These are phyloP conservation scores for Mytilinidion resinicola DNA, from an alignment of 495 filamentous ascomycete genomes.

Conservation along the genomic window DNA sequence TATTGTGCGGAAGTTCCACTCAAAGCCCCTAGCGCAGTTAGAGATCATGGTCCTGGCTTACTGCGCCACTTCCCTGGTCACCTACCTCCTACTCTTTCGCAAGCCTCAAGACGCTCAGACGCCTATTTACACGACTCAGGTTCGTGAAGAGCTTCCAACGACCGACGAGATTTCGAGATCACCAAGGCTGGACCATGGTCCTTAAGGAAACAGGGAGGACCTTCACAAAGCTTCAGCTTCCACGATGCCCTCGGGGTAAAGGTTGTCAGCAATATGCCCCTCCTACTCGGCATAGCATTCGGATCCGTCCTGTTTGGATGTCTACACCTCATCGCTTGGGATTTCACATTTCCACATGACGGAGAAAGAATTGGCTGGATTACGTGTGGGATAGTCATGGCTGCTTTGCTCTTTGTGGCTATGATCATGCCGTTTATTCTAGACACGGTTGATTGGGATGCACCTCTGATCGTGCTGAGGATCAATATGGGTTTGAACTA, in stretches of 20 bases:
- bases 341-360: neutral
- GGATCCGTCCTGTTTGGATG: neutral
- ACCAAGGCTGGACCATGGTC: neutral
- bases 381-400: neutral
- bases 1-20: neutral
- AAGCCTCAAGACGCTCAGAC: neutral
- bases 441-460: too few species aligned
- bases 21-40: neutral
- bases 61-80: neutral
- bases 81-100: neutral
- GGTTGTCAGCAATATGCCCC: neutral
- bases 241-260: neutral
- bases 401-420: neutral
- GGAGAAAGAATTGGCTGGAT: neutral
- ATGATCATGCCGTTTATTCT: neutral
- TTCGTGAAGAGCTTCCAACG: neutral
- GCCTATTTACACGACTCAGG: neutral
- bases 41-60: neutral
- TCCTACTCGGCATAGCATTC: neutral
- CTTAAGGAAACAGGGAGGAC: neutral
- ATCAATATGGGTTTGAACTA: too few species aligned
- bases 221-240: neutral
- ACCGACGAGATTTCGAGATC: neutral
- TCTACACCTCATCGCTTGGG: neutral
- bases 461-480: too few species aligned